A percentile compares a stretch with the other conserved stretches of the same genome.
phyloP scores from a whole-genome alignment of 2,329 filamentous ascomycete genomes.

The Fusarium bactridioides region DNA sequence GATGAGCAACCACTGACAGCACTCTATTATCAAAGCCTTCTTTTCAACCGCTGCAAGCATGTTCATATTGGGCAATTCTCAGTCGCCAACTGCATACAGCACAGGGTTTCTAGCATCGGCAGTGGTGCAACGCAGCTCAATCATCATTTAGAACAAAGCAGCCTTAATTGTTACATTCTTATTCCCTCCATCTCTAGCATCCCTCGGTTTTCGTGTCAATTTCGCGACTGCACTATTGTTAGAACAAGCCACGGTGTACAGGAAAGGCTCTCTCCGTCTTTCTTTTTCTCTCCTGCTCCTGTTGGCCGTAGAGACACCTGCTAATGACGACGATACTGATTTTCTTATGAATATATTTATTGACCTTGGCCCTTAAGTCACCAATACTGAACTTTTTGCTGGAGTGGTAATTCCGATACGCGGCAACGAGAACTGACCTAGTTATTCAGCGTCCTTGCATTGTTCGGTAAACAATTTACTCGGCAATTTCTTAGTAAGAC shows the following conservation, averaged over 20 bases:
- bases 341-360: background rate
- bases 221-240: background rate
- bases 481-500: background rate
- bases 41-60: background rate
- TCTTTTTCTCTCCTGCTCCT: background rate
- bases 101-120: background rate
- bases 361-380: background rate
- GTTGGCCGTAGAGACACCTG: rapidly evolving
- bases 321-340: background rate
- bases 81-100: background rate
- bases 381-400: background rate
- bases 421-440: background rate
- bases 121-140: background rate
- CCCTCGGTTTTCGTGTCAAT: background rate
- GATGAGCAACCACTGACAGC: background rate
- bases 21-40: background rate
- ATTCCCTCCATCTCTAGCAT: background rate
- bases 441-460: background rate
- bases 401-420: rapidly evolving
- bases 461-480: background rate
- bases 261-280: background rate
- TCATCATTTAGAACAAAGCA: background rate
- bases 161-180: background rate
- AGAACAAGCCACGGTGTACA: background rate
- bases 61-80: background rate